A percentile compares a stretch with the other conserved stretches of the same genome.
Evolutionary conservation across 306 rosid species (phyloP).

Genomic region (Dryas octopetala): DNA sequence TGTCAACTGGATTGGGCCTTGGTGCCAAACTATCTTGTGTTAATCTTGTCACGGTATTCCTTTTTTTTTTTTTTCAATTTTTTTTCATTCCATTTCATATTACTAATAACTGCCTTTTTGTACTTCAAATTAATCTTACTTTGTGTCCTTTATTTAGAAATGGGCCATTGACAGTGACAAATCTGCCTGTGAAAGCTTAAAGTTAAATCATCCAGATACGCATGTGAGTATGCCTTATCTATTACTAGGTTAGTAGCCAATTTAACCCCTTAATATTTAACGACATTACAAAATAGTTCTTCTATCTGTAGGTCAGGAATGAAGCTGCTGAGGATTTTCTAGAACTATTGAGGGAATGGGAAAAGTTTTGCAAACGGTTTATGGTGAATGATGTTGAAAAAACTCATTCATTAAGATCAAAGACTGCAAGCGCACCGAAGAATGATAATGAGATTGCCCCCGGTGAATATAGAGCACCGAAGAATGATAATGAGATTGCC

Average conservation of each 20-base stretch:
- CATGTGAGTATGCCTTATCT: constrained; percentile 50
- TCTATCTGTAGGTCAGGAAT: constrained; percentile 71
- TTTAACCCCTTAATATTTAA: not conserved
- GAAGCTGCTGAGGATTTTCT: constrained; percentile 84
- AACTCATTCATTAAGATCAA: constrained; percentile 30
- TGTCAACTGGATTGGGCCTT: constrained; percentile 92
- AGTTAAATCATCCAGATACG: constrained; percentile 77
- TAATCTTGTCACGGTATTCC: constrained; percentile 68
- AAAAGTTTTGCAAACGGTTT: constrained; percentile 66
- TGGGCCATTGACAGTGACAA: constrained; percentile 82
- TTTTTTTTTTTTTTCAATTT: constrained; percentile 7
- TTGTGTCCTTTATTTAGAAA: constrained; percentile 47
- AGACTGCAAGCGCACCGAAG: constrained; percentile 28
- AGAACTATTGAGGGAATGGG: constrained; percentile 80
- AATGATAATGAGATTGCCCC: constrained; percentile 26
- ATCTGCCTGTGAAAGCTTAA: constrained; percentile 76
- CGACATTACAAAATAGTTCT: constrained; percentile 16
- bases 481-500: constrained; percentile 28
- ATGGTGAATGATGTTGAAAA: constrained; percentile 32
- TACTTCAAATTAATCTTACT: constrained; percentile 19
- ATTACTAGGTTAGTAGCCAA: constrained; percentile 7
- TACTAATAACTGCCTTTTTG: constrained; percentile 18
- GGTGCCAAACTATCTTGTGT: constrained; percentile 80
- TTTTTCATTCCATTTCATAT: constrained; percentile 20
- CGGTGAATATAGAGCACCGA: constrained; percentile 7